Conservation (phyloP, 371 early-diverging fungal genomes). For the Mucor racemosus region DNA sequence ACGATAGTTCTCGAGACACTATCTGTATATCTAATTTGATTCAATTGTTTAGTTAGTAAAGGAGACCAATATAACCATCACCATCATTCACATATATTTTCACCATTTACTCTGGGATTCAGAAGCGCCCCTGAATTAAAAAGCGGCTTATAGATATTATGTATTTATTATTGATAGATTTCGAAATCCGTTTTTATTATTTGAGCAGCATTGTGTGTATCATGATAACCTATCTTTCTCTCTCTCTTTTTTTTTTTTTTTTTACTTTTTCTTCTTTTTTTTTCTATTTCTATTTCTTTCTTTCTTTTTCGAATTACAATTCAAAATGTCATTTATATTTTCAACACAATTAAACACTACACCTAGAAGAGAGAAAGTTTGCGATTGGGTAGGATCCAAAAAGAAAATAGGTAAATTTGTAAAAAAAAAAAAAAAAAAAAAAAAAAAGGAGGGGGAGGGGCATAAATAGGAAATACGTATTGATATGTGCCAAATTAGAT, state of each 20-base stretch:
- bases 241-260: slow-evolving; percentile 18
- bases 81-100: too few relatives aligned
- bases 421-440: neutral
- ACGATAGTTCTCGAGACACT: neutral
- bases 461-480: neutral
- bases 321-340: slow-evolving; percentile 10
- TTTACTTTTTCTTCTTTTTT: slow-evolving; percentile 16
- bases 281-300: neutral
- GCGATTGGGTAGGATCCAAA: slow-evolving; percentile 20
- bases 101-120: neutral
- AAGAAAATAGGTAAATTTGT: neutral
- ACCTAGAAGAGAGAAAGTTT: slow-evolving; percentile 15
- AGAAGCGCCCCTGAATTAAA: slow-evolving; percentile 4
- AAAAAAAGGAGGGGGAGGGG: neutral
- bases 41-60: neutral
- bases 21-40: neutral
- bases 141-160: neutral
- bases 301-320: neutral
- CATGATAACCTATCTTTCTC: slow-evolving; percentile 8
- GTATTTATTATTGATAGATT: neutral
- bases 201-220: neutral
- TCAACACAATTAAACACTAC: neutral
- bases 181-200: neutral
- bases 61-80: neutral
- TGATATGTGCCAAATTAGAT: neutral